These are phyloP conservation scores for Apiospora malaysiana DNA, from an alignment of 2,329 filamentous ascomycete species.

Conservation along the genomic window DNA sequence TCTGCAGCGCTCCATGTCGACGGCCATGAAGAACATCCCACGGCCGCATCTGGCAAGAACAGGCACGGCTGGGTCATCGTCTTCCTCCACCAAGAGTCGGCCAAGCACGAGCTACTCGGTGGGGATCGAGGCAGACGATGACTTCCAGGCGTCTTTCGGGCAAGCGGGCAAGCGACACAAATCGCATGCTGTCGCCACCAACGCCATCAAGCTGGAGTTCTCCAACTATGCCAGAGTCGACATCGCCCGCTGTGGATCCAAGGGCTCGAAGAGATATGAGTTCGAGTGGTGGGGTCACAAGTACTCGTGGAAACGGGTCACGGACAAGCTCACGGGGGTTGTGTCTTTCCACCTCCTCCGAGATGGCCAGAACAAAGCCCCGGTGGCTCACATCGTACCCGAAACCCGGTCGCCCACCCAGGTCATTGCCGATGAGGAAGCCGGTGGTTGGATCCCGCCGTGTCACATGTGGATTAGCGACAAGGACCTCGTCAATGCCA, in stretches of 20 bases:
- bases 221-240: constrained; percentile 96
- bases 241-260: constrained; percentile 71
- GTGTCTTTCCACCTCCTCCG: constrained; percentile 83
- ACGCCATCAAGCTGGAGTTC: constrained; percentile 89
- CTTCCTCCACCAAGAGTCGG: constrained; percentile 38
- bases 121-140: constrained; percentile 37
- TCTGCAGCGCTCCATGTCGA: constrained; percentile 54
- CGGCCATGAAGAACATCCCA: constrained; percentile 54
- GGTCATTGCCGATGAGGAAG: constrained; percentile 71
- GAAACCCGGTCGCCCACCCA: constrained; percentile 76
- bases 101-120: constrained; percentile 44
- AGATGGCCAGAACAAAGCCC: constrained; percentile 62
- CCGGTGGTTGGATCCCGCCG: constrained; percentile 88
- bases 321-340: constrained; percentile 70
- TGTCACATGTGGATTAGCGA: constrained; percentile 92
- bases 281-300: constrained; percentile 92
- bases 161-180: constrained; percentile 30
- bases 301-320: constrained; percentile 83
- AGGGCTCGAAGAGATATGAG: constrained; percentile 77
- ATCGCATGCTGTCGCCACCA: constrained; percentile 62
- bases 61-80: constrained; percentile 38
- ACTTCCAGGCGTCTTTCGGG: constrained; percentile 36
- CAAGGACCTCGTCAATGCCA: constrained; percentile 67
- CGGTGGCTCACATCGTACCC: constrained; percentile 85
- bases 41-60: constrained; percentile 44